Evolutionary conservation across 1,284 basidiomycete species (phyloP), one percentile per base, ranked within the genome.

Genomic region (Rhodotorula mucilaginosa): DNA sequence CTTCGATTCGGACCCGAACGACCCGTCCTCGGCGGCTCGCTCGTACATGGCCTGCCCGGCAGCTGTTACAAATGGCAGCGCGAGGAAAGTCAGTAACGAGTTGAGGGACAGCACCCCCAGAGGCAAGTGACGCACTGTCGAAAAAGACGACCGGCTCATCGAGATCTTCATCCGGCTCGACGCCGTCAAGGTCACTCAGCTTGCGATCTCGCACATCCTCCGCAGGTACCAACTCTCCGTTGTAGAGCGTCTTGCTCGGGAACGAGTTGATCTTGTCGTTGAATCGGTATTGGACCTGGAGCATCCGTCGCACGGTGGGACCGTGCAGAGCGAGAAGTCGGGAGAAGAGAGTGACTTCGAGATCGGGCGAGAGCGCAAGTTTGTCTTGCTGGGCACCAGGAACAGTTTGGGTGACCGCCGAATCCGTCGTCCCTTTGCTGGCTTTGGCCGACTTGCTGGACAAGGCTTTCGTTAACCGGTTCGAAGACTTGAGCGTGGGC

Each of bases 21-120:
- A 34, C 13, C 63, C 80, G 26, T 83, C 83, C 18, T 80, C 80
- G n/a, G 78, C 78, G 1, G 77, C 71, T 19, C 90, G 84, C 80
- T 97, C 94, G 78, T 88, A 95, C 80, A 93, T 96, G 78, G 94
- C 92, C 75, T 90, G 92, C 0, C 93, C 94, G 1, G 92, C 88
- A 0, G 94, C 79, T 79, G 26, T 13, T 18, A 23, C 23, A 34
- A 34, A 34, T 34, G 23, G 49, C 5, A 31, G 23, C 6, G 34
- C 34, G 19, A 3, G 4, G 23, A n/a, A 15, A 5, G 26, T 31
- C 29, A 51, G 57, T 63, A 12, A 23, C n/a, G 19, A 12, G 3
- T 3, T 19, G 2, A 26, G 10, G 7, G 44, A 44, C n/a, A 48
- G 59, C 10, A 15, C 4, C 16, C 29, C 39, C 21, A 18, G 54